Percentiles rank a stretch among this genome's conserved stretches.
Conservation (phyloP, 2,329 filamentous ascomycete genomes). For the Aspergillus unguis region DNA sequence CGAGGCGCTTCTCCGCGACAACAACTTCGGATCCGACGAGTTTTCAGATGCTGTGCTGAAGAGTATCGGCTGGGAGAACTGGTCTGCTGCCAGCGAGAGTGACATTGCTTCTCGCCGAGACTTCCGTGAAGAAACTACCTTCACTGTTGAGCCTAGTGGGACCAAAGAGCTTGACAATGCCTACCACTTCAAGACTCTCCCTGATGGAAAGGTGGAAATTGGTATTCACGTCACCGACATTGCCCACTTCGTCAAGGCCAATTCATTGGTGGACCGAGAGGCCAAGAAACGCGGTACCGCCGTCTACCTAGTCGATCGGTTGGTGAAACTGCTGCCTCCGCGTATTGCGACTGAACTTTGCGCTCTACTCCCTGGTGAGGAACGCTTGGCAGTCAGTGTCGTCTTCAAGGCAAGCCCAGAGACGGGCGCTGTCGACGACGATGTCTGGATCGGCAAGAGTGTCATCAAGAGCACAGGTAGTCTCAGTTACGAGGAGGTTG, state of each 20-base stretch:
- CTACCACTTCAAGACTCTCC: slow-evolving; percentile 80
- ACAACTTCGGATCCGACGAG: slow-evolving; percentile 97
- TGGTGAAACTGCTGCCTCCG: slow-evolving; percentile 79
- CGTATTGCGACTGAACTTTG: slow-evolving; percentile 84
- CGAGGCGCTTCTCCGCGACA: slow-evolving; percentile 92
- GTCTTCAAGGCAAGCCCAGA: slow-evolving; percentile 85
- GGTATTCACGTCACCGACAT: slow-evolving; percentile 94
- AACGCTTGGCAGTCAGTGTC: slow-evolving; percentile 86
- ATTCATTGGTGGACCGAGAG: slow-evolving; percentile 92
- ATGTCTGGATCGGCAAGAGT: slow-evolving; percentile 90
- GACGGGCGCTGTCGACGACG: slow-evolving; percentile 78
- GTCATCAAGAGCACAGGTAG: slow-evolving; percentile 90
- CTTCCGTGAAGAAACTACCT: slow-evolving; percentile 81
- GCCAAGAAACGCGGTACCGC: slow-evolving; percentile 97
- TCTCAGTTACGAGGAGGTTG: slow-evolving; percentile 79
- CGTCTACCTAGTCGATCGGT: slow-evolving; percentile 90
- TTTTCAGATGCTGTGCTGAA: slow-evolving; percentile 95
- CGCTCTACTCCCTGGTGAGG: slow-evolving; percentile 80
- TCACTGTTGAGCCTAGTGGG: slow-evolving; percentile 89
- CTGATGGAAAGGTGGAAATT: slow-evolving; percentile 85
- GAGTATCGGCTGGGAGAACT: slow-evolving; percentile 87
- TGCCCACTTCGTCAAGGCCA: slow-evolving; percentile 93
- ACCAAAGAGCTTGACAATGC: slow-evolving; percentile 87
- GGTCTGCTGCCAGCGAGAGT: slow-evolving; percentile 80
- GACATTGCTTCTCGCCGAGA: slow-evolving; percentile 79